phyloP scores from a whole-genome alignment of 1,139 yeast genomes.

The Magnusiomyces fungicola region DNA sequence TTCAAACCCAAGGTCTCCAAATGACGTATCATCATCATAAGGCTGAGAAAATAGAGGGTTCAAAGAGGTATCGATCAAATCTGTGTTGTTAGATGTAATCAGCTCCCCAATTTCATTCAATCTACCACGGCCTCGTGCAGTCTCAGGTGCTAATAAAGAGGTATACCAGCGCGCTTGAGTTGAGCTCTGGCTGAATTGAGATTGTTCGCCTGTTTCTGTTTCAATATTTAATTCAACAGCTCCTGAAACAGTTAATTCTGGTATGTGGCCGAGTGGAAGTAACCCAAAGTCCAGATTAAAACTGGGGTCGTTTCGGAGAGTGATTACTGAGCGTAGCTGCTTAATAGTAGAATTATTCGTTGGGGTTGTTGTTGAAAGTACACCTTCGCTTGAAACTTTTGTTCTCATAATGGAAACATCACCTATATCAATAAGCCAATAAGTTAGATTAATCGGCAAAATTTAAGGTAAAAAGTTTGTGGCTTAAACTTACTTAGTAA shows the following conservation, averaged over 20 bases:
- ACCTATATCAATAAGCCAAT: background rate
- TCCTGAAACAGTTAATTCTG: background rate
- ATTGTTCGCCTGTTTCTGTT: too few species aligned
- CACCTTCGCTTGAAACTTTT: background rate
- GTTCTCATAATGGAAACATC: background rate
- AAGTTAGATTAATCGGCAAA: background rate
- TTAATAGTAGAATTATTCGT: background rate
- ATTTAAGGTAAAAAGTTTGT: background rate
- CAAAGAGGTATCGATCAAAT: too few species aligned
- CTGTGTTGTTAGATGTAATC: too few species aligned
- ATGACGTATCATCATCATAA: conserved; percentile 7
- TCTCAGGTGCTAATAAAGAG: too few species aligned
- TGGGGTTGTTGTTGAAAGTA: background rate
- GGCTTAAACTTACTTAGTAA: conserved; percentile 3
- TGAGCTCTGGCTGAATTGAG: too few species aligned
- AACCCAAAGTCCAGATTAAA: background rate
- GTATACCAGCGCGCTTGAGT: too few species aligned
- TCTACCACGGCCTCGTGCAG: too few species aligned
- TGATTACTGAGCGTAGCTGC: background rate
- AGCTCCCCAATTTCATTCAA: too few species aligned
- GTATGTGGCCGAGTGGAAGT: background rate
- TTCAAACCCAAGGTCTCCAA: conserved; percentile 4
- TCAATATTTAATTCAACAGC: too few species aligned
- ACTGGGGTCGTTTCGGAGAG: background rate
- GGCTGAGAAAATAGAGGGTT: too few species aligned